Evolutionary conservation across 257 asterid species (phyloP), one percentile per base, ranked within the genome.

Genomic region (Thymus mandschuricus): DNA sequence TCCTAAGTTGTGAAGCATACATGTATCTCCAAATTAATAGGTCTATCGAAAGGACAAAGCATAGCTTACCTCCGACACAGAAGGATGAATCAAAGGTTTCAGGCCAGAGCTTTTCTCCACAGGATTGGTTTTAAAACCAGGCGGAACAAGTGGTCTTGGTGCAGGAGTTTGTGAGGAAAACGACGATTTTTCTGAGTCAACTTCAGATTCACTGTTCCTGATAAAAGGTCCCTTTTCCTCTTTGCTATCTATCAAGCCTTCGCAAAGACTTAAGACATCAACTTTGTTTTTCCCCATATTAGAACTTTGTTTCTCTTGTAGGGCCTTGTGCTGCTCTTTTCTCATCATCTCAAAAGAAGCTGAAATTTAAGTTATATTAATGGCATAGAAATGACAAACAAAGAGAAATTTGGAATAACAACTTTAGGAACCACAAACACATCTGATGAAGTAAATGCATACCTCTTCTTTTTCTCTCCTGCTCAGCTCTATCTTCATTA

Each of bases 381-480:
- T 6, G 74, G 51, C 45, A 59, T 46, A 68, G 70, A 35, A 56
- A 29, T 66, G 62, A 51, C 10, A 60, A 41, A 73, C 67, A 79
- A 69, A 4, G 10, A 61, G 27, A 76, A 4, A 33, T 40, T 63
- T n/a, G 48, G 60, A 13, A 60, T 21, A 65, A 50, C 59, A 11
- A 63, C 43, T 40, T 55, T 15, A 71, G 21, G 61, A 77, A 66
- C 60, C 21, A 63, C 46, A 66, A 72, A 68, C 43, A 54, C 63
- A 28, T 43, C 15, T 30, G 52, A 43, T 64, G 69, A 66, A 55
- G 78, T 64, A 60, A 67, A 49, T 27, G 60, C 71, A 74, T 83
- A 93, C 98, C 98, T 86, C 97, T 93, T 79, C 98, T 90, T 79
- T 75, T 87, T 76, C 81, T 93, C 83, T 93, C 98, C 81, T 89